phyloP scores from a whole-genome alignment of 2,329 filamentous ascomycete genomes.

The Sordariomycetes sp. region DNA sequence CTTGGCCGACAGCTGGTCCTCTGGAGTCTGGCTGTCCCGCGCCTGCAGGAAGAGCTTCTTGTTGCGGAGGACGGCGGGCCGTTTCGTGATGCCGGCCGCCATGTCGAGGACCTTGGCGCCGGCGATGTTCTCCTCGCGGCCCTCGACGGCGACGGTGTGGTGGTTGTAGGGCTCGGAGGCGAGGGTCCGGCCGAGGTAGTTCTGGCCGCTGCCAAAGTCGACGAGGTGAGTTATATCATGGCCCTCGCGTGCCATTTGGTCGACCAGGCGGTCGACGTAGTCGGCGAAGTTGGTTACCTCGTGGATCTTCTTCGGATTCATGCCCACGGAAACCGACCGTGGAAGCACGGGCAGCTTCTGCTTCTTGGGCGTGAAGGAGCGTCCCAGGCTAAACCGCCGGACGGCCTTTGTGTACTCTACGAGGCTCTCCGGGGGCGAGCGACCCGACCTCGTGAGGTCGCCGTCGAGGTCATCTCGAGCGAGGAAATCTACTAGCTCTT shows the following conservation, averaged over 20 bases:
- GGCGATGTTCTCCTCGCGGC: constrained; percentile 73
- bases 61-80: constrained; percentile 64
- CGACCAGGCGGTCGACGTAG: constrained; percentile 57
- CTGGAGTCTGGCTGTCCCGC: constrained; percentile 22
- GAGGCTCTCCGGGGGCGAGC: constrained; percentile 40
- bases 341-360: constrained; percentile 48
- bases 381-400: constrained; percentile 54
- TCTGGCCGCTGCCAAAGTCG: constrained; percentile 94
- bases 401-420: constrained; percentile 63
- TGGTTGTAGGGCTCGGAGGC: constrained; percentile 79
- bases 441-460: constrained; percentile 3
- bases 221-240: constrained; percentile 72
- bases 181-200: constrained; percentile 83
- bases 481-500: constrained; percentile 69
- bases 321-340: constrained; percentile 68
- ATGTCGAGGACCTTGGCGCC: constrained; percentile 79
- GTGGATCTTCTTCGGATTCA: constrained; percentile 93
- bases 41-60: constrained; percentile 64
- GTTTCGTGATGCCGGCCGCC: constrained; percentile 65
- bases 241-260: constrained; percentile 39
- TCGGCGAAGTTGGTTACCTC: constrained; percentile 87
- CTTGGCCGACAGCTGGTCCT: constrained; percentile 9
- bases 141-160: constrained; percentile 84
- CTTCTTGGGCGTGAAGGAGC: constrained; percentile 41
- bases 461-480: constrained; percentile 62